These are phyloP conservation scores for Suillus variegatus DNA, from an alignment of 768 basidiomycete species.

Conservation along the genomic window DNA sequence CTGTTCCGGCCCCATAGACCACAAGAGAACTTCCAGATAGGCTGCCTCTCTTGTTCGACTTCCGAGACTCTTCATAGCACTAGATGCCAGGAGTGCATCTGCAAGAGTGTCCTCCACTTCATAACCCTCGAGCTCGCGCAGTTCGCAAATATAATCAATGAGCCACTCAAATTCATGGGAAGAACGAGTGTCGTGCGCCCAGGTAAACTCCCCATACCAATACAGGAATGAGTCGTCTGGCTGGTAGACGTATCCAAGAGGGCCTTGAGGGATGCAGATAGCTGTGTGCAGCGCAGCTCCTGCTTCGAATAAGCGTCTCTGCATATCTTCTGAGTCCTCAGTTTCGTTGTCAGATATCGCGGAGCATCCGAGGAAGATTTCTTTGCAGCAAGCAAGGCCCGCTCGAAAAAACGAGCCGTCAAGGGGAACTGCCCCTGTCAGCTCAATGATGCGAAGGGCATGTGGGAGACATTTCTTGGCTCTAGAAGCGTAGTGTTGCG, in stretches of 20 bases:
- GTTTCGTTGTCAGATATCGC: not conserved
- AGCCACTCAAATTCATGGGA: slow-evolving; percentile 10
- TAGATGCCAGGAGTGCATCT: slow-evolving; percentile 12
- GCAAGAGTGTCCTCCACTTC: slow-evolving; percentile 10
- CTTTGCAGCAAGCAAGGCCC: slow-evolving; percentile 6
- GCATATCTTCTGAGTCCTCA: not conserved
- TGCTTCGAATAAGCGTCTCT: slow-evolving; percentile 2
- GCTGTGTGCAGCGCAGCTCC: slow-evolving; percentile 3
- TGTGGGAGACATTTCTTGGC: slow-evolving; percentile 6
- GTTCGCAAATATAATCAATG: slow-evolving; percentile 9
- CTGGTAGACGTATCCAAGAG: not conserved
- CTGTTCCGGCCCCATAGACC: slow-evolving; percentile 12
- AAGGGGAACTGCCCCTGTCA: not conserved
- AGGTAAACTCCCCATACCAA: slow-evolving; percentile 7
- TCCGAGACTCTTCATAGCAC: slow-evolving; percentile 5
- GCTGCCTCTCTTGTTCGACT: not conserved
- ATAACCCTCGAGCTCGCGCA: slow-evolving; percentile 2
- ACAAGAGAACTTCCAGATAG: slow-evolving; percentile 9
- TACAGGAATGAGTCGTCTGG: slow-evolving; percentile 6
- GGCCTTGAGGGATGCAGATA: slow-evolving; percentile 1
- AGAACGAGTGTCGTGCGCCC: not conserved
- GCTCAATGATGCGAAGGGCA: slow-evolving; percentile 5
- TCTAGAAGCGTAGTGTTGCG: slow-evolving; percentile 3
- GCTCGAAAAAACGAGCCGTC: slow-evolving; percentile 7
- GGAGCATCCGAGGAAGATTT: not conserved